Base-by-base conservation (phyloP, 2,329 filamentous ascomycete genomes). In the Cytospora schulzeri region DNA sequence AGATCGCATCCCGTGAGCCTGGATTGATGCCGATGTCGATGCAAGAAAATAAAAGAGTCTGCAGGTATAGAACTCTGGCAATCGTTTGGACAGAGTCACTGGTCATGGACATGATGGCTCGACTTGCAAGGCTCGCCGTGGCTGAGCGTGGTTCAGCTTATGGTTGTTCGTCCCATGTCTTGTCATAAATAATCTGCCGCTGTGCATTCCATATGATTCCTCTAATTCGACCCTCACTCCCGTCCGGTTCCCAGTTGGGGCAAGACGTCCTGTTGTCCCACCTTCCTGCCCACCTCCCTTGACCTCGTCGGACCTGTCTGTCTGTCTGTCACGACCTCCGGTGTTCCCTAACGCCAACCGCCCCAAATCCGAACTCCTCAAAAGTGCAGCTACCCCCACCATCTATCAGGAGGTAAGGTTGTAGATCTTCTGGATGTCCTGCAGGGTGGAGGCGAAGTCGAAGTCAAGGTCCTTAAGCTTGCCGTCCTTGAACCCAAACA, bases 401-500 rank as follows among this genome's bases (percentile, higher is more conserved):
- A 56, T 6, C 41, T 8, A 14, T 22, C 57, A 64, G 5, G 63
- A 70, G 0, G 72, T 78, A n/a, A 83, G 73, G 71, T 85, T 81
- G 72, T 87, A 87, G 67, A 87, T 86, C 80, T 86, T 86, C 77
- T 85, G 81, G 60, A 86, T 84, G 61, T 78, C 77, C 66, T 76
- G 73, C 48, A 88, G 73, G 71, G 81, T 79, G 15, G 75, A 74
- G 73, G 83, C 79, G 64, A 85, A 85, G 68, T 87, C 80, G 61
- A 88, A 76, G 68, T 87, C 77, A 50, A 88, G 74, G 70, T 88
- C 84, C 75, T 84, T 85, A 65, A 91, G 79, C 71, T 89, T 75
- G 12, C 89, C 89, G 71, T 91, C 86, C 60, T 85, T 77, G 70
- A 91, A 87, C 67, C 84, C 86, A 79, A 91, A 91, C 53, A 91